Evolutionary conservation across 129 eudicot genomes (phyloP).

Genomic region (Sambucus nigra): DNA sequence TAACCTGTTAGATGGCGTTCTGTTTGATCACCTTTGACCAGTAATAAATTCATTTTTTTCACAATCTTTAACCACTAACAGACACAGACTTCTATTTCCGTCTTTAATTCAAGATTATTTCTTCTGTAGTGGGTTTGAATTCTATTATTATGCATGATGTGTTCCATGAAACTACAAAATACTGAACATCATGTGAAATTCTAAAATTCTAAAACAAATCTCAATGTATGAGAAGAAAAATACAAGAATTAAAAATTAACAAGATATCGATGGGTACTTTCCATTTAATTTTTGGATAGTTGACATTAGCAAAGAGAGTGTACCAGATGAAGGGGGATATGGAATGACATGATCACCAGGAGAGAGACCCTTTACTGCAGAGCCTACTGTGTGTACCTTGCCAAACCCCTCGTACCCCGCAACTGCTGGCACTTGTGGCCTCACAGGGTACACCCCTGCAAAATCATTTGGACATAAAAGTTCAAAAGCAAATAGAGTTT

Average conservation of each 20-base stretch:
- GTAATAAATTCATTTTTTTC: not conserved
- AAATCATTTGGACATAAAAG: not conserved
- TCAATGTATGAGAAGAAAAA: not conserved
- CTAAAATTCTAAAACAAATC: not conserved
- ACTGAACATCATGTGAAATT: not conserved
- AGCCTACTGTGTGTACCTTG: slow-evolving; percentile 65
- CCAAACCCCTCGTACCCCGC: slow-evolving; percentile 96
- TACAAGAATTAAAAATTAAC: not conserved
- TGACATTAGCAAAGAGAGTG: not conserved
- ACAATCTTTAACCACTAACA: not conserved
- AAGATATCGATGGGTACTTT: not conserved
- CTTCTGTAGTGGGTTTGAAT: too few species aligned
- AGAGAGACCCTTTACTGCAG: slow-evolving; percentile 55
- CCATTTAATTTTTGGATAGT: not conserved
- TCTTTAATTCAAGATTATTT: not conserved
- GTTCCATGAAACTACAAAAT: not conserved
- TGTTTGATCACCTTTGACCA: too few species aligned
- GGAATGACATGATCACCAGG: slow-evolving; percentile 88
- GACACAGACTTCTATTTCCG: not conserved
- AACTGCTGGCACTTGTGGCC: slow-evolving; percentile 74
- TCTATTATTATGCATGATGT: not conserved
- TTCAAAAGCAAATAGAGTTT: not conserved
- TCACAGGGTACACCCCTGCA: slow-evolving; percentile 82
- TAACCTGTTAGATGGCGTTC: too few species aligned
- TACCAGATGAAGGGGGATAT: slow-evolving; percentile 79